phyloP scores from a whole-genome alignment of 192 early-diverging fungal species.

The Coemansia brasiliensis region DNA sequence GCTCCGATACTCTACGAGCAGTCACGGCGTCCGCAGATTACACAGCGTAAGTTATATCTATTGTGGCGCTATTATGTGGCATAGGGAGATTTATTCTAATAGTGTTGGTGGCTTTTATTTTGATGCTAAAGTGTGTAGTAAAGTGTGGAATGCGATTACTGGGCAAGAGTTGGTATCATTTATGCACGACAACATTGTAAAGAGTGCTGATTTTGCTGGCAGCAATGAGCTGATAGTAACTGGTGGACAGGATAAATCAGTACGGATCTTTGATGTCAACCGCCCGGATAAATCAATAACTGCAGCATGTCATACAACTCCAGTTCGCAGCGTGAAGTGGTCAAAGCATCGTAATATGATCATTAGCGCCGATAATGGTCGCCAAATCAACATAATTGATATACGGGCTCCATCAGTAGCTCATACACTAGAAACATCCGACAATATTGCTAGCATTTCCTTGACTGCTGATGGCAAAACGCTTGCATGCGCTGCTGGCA shows the following conservation, averaged over 20 bases:
- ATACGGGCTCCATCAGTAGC: slow-evolving; percentile 62
- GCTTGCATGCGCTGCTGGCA: slow-evolving; percentile 78
- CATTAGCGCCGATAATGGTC: slow-evolving; percentile 64
- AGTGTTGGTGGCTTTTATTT: slow-evolving; percentile 4
- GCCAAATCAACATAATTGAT: slow-evolving; percentile 69
- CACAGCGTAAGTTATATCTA: slow-evolving; percentile 62
- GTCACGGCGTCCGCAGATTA: slow-evolving; percentile 95
- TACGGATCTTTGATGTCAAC: slow-evolving; percentile 79
- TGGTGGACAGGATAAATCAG: slow-evolving; percentile 78
- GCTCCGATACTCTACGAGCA: slow-evolving; percentile 71
- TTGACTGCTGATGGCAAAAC: slow-evolving; percentile 74
- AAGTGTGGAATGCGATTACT: slow-evolving; percentile 85
- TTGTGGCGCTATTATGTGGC: too few relatives aligned
- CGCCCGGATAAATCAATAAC: slow-evolving; percentile 34
- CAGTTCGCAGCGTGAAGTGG: slow-evolving; percentile 48
- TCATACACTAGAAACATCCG: slow-evolving; percentile 62
- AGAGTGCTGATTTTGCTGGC: slow-evolving; percentile 75
- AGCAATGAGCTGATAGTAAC: slow-evolving; percentile 72
- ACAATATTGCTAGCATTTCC: slow-evolving; percentile 69
- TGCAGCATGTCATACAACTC: slow-evolving; percentile 35
- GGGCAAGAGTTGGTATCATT: slow-evolving; percentile 72
- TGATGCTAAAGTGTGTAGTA: slow-evolving; percentile 37
- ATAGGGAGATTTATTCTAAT: background rate
- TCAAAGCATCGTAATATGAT: slow-evolving; percentile 51
- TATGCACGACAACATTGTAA: slow-evolving; percentile 79